Evolutionary conservation across 139 green algal genomes (phyloP), one percentile per base, ranked within the genome.

Genomic region (Chlorella sp.): DNA sequence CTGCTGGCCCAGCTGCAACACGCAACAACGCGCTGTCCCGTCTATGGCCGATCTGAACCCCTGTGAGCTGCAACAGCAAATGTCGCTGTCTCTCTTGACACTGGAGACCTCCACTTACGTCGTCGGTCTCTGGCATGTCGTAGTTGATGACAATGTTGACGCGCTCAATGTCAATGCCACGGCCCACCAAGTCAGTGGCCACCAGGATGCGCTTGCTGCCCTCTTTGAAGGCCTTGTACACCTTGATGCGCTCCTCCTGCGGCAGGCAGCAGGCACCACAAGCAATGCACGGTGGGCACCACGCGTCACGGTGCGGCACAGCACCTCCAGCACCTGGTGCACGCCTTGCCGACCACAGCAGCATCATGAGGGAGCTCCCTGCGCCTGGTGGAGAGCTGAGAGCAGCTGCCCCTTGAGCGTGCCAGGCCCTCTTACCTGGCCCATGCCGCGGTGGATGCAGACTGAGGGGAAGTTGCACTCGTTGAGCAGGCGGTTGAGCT

Each of bases 61-160:
- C n/a, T n/a, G n/a, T n/a, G n/a, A n/a, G n/a, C n/a, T n/a, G n/a
- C n/a, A n/a, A n/a, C n/a, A n/a, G n/a, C n/a, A n/a, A n/a, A n/a
- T n/a, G n/a, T n/a, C n/a, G n/a, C n/a, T n/a, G n/a, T n/a, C n/a
- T n/a, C n/a, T n/a, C n/a, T n/a, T n/a, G n/a, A n/a, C n/a, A n/a
- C n/a, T n/a, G n/a, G n/a, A n/a, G n/a, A n/a, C n/a, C n/a, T n/a
- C n/a, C n/a, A n/a, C 66, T 35, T 27, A 72, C 67, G 6, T 94
- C 86, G 70, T 94, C 89, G 0, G 90, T 95, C 79, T 97, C 91
- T 3, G 96, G 96, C 96, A 99, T 99, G 86, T 99, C 95, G 76
- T 99, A 99, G 87, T 99, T 99, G 88, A 99, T 98, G 26, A 99
- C 95, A 69, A 99, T 97, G 85, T 99, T 99, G 66, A 99, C 95